Conservation (phyloP, 495 filamentous ascomycete species). For the Talaromyces ruber region DNA sequence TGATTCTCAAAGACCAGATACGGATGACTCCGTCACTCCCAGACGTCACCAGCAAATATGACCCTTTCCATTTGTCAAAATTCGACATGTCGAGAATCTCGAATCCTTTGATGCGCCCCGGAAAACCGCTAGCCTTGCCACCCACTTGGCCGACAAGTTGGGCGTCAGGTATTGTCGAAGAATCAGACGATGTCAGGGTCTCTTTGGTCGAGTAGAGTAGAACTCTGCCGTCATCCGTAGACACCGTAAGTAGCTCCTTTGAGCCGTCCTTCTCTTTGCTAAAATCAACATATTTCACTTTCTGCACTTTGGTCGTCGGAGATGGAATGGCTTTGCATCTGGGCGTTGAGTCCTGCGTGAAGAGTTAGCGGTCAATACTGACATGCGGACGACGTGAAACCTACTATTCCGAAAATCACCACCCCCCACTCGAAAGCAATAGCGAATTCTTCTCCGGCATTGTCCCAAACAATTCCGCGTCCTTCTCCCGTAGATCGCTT, state of each 20-base stretch:
- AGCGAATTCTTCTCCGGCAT: constrained; percentile 67
- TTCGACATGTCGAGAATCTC: constrained; percentile 43
- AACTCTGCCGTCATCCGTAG: constrained; percentile 89
- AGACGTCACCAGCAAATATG: constrained; percentile 58
- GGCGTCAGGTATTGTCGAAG: constrained; percentile 36
- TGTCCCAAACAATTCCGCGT: constrained; percentile 74
- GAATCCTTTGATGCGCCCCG: constrained; percentile 84
- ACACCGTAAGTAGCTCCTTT: constrained; percentile 56
- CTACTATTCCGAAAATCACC: constrained; percentile 72
- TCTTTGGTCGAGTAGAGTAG: constrained; percentile 69
- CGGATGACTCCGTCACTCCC: constrained; percentile 77
- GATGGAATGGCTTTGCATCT: constrained; percentile 60
- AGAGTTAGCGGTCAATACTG: constrained; percentile 9
- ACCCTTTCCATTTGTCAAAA: constrained; percentile 26
- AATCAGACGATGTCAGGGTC: constrained; percentile 18
- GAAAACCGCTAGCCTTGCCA: constrained; percentile 56
- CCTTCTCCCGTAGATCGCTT: constrained; percentile 74
- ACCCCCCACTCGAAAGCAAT: constrained; percentile 84
- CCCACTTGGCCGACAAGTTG: constrained; percentile 69
- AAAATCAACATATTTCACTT: constrained; percentile 61
- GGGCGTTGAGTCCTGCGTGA: constrained; percentile 60
- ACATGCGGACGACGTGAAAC: constrained; percentile 10
- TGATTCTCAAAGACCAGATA: constrained; percentile 53
- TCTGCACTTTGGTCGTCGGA: constrained; percentile 70
- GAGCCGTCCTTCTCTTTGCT: constrained; percentile 29